phyloP scores from a whole-genome alignment of 2,329 filamentous ascomycete species.

The Paraphoma sp. region DNA sequence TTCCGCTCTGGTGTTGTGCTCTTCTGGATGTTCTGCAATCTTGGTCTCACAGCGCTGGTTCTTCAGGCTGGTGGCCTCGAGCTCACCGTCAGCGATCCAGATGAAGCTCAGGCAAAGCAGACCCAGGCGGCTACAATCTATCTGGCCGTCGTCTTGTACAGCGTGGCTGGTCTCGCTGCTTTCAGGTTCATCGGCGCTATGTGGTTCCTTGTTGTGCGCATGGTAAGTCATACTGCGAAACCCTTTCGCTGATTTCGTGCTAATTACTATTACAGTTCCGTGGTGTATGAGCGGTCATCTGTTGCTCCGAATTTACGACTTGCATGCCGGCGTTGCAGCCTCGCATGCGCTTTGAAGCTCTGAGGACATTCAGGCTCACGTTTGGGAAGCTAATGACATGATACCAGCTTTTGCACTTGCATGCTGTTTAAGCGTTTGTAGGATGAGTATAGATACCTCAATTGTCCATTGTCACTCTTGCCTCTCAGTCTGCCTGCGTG shows the following conservation, averaged over 20 bases:
- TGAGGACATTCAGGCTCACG: slow-evolving; percentile 1
- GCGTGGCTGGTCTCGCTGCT: slow-evolving; percentile 80
- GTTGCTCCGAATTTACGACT: background rate
- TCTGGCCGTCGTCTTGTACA: slow-evolving; percentile 86
- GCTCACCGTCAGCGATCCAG: slow-evolving; percentile 44
- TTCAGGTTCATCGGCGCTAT: slow-evolving; percentile 88
- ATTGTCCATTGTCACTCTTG: slow-evolving; percentile 7
- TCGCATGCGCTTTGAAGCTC: slow-evolving; percentile 3
- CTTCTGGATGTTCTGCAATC: slow-evolving; percentile 96
- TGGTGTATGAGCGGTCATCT: slow-evolving; percentile 47
- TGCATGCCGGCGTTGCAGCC: slow-evolving; percentile 8
- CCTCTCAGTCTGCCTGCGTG: background rate
- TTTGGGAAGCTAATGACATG: slow-evolving; percentile 18
- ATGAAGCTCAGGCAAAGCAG: slow-evolving; percentile 54
- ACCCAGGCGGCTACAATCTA: slow-evolving; percentile 75
- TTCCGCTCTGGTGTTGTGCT: slow-evolving; percentile 92
- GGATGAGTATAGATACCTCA: slow-evolving; percentile 5
- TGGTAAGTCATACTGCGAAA: slow-evolving; percentile 37
- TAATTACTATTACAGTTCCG: slow-evolving; percentile 55
- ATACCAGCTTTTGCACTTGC: slow-evolving; percentile 20
- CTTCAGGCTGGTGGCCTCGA: slow-evolving; percentile 85
- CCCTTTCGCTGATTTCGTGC: slow-evolving; percentile 6
- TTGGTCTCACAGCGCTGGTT: slow-evolving; percentile 85
- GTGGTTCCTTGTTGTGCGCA: slow-evolving; percentile 80
- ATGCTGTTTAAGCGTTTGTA: slow-evolving; percentile 6